Base-by-base conservation (phyloP, 371 early-diverging fungal species). In the Catenaria anguillulae region DNA sequence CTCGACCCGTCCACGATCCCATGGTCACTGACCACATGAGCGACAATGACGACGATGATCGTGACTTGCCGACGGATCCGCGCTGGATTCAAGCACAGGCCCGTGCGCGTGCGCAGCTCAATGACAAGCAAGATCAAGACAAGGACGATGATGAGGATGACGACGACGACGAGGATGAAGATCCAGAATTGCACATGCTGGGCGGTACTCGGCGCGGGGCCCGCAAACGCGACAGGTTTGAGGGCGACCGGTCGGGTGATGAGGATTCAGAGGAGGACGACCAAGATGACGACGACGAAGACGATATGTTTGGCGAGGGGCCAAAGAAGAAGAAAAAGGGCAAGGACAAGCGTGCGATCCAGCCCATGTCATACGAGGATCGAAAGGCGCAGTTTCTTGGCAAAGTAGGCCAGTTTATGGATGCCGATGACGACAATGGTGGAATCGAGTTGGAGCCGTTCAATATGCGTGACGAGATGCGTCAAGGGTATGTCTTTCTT, bases 361-460 rank as follows among this genome's bases (percentile, higher is more conserved):
- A 17, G 43, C 34, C 37, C 13, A 10, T 12, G 43, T 15, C 29
- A 8, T 4, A 24, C 21, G 34, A 8, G 26, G 35, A 52, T 4
- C 29, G 4, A 12, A 0, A 13, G 26, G 52, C 52, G 29, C 29
- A 50, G 31, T 8, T 29, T 12, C 52, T 8, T 12, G 31, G 52
- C 29, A 26, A 24, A 12, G 48, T 23, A n/a, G 24, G 48, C 48
- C 24, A n/a, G 2, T 24, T 19, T 8, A 24, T 24, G 8, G 64
- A 50, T 13, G 58, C 63, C 33, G 64, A 63, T 2, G 56, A 64
- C 42, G 64, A 61, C 33, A 33, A 62, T 13, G 40, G 31, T 12
- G 64, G 62, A 10, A 61, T 54, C 31, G 61, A 43, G 33, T 62
- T 64, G 24, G 64, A 62, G 42, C 61, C 64, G 17, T 64, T 64